phyloP scores from a whole-genome alignment of 2,329 filamentous ascomycete species.

The Fusarium tjaetaba region DNA sequence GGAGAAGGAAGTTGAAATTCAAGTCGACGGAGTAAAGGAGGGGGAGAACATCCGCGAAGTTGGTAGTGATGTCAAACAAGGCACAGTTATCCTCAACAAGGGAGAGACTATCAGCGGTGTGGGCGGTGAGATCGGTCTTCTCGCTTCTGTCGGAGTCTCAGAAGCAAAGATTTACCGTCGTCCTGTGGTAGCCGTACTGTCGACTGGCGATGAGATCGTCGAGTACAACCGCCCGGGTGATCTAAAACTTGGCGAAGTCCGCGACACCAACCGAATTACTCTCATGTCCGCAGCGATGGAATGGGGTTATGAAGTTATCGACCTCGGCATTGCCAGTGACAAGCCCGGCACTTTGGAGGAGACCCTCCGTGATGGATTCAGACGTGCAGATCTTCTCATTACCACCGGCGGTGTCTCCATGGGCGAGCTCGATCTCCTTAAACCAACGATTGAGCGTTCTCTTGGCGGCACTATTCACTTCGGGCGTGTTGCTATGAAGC shows the following conservation, averaged over 20 bases:
- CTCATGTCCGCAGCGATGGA: conserved; percentile 80
- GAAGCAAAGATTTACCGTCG: conserved; percentile 78
- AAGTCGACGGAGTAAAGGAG: conserved; percentile 76
- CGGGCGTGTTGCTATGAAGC: conserved; percentile 96
- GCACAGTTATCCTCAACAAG: conserved; percentile 74
- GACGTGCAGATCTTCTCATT: conserved; percentile 81
- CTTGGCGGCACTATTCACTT: conserved; percentile 96
- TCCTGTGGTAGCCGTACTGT: conserved; percentile 86
- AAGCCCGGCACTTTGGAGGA: conserved; percentile 78
- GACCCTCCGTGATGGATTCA: conserved; percentile 78
- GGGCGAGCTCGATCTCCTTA: conserved; percentile 96
- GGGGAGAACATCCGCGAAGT: conserved; percentile 93
- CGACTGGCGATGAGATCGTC: conserved; percentile 94
- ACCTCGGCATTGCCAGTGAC: conserved; percentile 87
- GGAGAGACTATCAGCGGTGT: conserved; percentile 87
- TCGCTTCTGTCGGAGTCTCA: conserved; percentile 83
- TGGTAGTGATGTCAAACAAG: conserved; percentile 83
- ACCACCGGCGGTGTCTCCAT: conserved; percentile 96
- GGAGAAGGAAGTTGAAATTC: conserved; percentile 87
- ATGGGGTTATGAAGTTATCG: conserved; percentile 81
- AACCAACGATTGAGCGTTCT: conserved; percentile 91
- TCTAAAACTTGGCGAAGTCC: conserved; percentile 82
- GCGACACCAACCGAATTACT: conserved; percentile 92
- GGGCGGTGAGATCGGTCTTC: conserved; percentile 89
- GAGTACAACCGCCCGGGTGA: conserved; percentile 71